Base-by-base conservation (phyloP, 2,329 filamentous ascomycete species). In the Apiospora rasikravindrae region DNA sequence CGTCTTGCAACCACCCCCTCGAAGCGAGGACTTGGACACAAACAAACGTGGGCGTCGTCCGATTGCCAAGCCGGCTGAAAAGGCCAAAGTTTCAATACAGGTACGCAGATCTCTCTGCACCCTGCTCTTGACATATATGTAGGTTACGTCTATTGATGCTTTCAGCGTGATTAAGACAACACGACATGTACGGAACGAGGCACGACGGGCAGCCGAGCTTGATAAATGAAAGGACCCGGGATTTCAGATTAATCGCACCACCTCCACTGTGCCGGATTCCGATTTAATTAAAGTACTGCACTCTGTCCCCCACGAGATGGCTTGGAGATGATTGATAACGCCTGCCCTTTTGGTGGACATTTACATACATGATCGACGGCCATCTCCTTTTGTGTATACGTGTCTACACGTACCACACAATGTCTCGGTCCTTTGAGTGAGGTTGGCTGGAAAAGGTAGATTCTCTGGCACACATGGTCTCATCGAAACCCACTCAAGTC, bases 1-100 rank as follows among this genome's bases (percentile, higher is more conserved):
- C 33, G 22, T 40, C 14, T 40, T 64, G 57, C 57, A 64, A 64
- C 57, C 57, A 19, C 26, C 26, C 51, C n/a, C n/a, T n/a, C n/a
- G n/a, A n/a, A 33, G 22, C 4, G 13, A 19, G 14, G 8, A 26
- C 29, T 57, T 1, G 33, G 13, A 33, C 51, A 22, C 49, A 33
- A 33, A 22, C 49, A 33, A 33, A 14, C 7, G 10, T 22, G 33
- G 57, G 10, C 33, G 57, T 33, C 57, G 33, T 40, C 57, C 19
- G 29, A 40, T 64, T 64, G 57, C 57, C 57, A 64, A 64, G 57
- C 57, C 57, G 57, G 57, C 33, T 64, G 57, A 64, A 64, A 40
- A 40, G 57, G 10, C 11, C 49, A 53, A 53, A 37, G 57, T 64
- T 40, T 61, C 29, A 61, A 61, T n/a, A 33, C 57, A 64, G 57